Base-by-base conservation (phyloP, 2,329 filamentous ascomycete genomes). In the Eurotiales sp. region DNA sequence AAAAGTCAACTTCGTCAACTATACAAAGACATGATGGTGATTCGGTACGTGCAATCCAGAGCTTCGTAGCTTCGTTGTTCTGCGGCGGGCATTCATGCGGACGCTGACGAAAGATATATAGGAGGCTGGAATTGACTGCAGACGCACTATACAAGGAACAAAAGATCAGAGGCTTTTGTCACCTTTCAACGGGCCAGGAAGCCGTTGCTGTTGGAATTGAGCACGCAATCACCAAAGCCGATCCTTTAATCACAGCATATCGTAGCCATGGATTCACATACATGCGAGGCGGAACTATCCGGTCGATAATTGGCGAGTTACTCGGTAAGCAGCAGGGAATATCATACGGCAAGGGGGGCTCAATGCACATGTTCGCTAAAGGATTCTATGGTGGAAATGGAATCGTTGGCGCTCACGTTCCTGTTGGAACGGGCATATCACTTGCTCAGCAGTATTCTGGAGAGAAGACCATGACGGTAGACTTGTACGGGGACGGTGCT, bases 91-190 rank as follows among this genome's bases (percentile, higher is more conserved):
- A n/a, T n/a, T n/a, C n/a, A n/a, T n/a, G n/a, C n/a, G n/a, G n/a
- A n/a, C n/a, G 10, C 27, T 43, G 14, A 43, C 21, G 7, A 22
- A 43, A n/a, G 19, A 4, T 7, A n/a, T 53, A 51, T 64, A 95
- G 90, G 76, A 91, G 93, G 73, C 93, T 97, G 90, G 92, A 97
- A 77, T 92, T 96, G 87, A 88, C 90, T 56, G 89, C 92, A 76
- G 92, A 96, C 72, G 83, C 88, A 67, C 80, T 97, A 66, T 96
- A 97, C 86, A 97, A 97, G 79, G 90, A 96, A 78, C 96, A 95
- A 83, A 96, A 96, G 80, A 96, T 97, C 64, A 87, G 92, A 64
- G 92, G 92, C 74, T 96, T 96, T 85, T 97, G 92, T 78, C 92
- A 97, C 77, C 77, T 97, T 71, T 96, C 92, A 51, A 95, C 88